Percentiles rank a stretch among this genome's conserved stretches.
Evolutionary conservation across 371 early-diverging fungal species (phyloP).

Genomic region (Coemansia sp.): DNA sequence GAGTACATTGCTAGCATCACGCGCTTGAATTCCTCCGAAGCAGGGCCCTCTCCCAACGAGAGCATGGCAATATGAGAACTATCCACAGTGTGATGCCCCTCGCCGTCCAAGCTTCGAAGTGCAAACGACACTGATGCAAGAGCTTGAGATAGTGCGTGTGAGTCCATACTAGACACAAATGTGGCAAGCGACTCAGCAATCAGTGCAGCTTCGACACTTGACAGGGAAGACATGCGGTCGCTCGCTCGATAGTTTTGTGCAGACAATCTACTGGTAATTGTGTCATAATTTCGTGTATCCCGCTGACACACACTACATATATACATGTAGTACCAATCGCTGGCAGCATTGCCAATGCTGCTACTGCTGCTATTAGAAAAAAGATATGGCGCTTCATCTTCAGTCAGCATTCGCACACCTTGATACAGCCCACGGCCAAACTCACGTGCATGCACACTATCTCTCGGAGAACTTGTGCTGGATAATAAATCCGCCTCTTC

Average conservation of each 20-base stretch:
- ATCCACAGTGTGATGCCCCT: neutral
- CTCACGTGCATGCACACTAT: neutral
- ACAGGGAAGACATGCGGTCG: neutral
- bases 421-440: slow-evolving; percentile 17
- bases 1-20: slow-evolving; percentile 11
- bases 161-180: slow-evolving; percentile 8
- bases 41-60: neutral
- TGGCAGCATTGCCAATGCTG: neutral
- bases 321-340: neutral
- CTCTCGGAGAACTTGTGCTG: neutral
- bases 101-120: slow-evolving; percentile 17
- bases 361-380: slow-evolving; percentile 6
- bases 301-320: slow-evolving; percentile 11
- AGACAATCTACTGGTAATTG: neutral
- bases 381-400: slow-evolving; percentile 34
- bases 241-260: neutral
- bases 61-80: neutral
- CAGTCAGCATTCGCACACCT: slow-evolving; percentile 21
- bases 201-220: slow-evolving; percentile 11
- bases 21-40: neutral
- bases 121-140: slow-evolving; percentile 28
- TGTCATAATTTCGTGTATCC: neutral
- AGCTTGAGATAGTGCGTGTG: neutral
- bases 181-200: slow-evolving; percentile 12
- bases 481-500: no score